Conservation (phyloP, 2,329 filamentous ascomycete genomes). For the Claviceps pazoutovae region DNA sequence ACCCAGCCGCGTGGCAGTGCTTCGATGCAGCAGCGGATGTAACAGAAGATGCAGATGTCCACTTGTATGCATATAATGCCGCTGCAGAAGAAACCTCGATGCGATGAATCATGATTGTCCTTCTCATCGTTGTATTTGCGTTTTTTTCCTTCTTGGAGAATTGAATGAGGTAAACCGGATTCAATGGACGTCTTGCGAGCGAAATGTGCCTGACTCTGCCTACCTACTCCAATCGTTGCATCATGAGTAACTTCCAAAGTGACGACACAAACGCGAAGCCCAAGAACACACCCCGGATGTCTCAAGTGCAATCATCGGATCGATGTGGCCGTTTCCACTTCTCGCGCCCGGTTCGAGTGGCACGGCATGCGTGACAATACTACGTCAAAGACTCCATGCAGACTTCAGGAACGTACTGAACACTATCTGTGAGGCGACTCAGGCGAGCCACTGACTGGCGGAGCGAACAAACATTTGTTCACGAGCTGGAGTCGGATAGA, state of each 20-base stretch:
- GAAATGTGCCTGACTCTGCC: not conserved
- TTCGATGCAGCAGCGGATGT: conserved; percentile 1
- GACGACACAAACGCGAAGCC: not conserved
- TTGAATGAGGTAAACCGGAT: not conserved
- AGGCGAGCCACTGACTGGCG: not conserved
- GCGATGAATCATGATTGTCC: not conserved
- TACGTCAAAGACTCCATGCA: not conserved
- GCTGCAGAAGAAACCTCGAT: not conserved
- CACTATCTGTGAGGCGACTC: not conserved
- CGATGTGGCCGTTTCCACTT: not conserved
- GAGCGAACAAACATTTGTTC: too few relatives aligned
- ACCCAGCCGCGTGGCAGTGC: conserved; percentile 1
- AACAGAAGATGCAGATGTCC: not conserved
- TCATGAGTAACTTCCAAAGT: not conserved
- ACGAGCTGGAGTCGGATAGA: too few relatives aligned
- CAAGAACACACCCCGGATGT: too few relatives aligned
- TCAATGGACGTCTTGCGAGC: not conserved
- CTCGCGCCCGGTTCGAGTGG: not conserved
- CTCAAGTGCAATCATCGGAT: not conserved
- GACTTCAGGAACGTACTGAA: not conserved
- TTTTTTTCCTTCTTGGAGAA: not conserved
- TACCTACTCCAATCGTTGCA: not conserved
- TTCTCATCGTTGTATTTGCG: not conserved
- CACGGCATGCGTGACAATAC: not conserved
- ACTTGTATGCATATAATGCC: not conserved